These are phyloP conservation scores for Saturnispora hagleri DNA, from an alignment of 805 yeast species.

Conservation along the genomic window DNA sequence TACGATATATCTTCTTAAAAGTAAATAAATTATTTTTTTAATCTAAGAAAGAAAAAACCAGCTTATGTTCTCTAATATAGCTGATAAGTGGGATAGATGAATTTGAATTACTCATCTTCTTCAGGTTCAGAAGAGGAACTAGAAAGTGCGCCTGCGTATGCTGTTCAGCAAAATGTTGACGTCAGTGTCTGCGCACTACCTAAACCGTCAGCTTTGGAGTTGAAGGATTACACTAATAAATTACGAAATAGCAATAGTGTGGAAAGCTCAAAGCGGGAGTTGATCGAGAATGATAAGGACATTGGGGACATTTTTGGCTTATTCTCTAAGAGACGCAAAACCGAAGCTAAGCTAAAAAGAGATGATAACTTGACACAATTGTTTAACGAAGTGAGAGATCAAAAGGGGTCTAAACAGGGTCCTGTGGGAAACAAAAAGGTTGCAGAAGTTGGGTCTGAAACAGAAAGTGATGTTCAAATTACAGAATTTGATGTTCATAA, in stretches of 20 bases:
- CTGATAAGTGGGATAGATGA: background rate
- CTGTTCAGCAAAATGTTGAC: background rate
- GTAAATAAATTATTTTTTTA: background rate
- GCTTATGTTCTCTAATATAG: background rate
- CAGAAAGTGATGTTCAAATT: background rate
- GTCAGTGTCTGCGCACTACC: background rate
- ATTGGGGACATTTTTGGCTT: background rate
- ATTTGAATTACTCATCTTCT: background rate
- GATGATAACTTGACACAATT: background rate
- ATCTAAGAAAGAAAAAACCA: background rate
- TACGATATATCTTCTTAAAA: background rate
- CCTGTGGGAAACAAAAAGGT: background rate
- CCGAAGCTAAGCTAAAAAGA: background rate
- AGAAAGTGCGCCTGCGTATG: background rate
- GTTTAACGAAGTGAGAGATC: background rate
- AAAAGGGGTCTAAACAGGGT: background rate
- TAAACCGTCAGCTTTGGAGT: background rate
- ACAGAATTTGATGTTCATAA: constrained; percentile 29
- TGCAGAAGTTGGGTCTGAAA: background rate
- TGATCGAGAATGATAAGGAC: background rate
- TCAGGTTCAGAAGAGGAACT: background rate
- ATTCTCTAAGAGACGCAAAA: background rate
- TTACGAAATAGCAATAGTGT: background rate
- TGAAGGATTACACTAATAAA: background rate
- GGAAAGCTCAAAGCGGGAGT: background rate